Percentiles rank a stretch among this genome's conserved stretches.
phyloP scores from a whole-genome alignment of 306 rosid species.

The Albizia julibrissin region DNA sequence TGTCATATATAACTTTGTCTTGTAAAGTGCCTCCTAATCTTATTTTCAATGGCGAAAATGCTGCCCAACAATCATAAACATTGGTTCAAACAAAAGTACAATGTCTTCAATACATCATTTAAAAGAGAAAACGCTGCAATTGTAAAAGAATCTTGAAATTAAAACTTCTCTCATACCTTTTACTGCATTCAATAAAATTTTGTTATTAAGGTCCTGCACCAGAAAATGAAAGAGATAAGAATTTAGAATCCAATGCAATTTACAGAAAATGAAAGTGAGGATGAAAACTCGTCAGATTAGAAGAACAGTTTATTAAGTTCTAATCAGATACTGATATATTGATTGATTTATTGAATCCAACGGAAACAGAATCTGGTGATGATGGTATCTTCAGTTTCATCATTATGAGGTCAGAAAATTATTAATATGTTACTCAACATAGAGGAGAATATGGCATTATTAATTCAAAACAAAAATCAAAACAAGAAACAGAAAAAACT shows the following conservation, averaged over 20 bases:
- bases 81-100: neutral
- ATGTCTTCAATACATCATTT: neutral
- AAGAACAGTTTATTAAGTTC: conserved; percentile 6
- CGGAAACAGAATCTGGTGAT: neutral
- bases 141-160: neutral
- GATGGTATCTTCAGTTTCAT: neutral
- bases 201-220: conserved; percentile 77
- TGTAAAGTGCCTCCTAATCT: conserved; percentile 92
- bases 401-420: too few species aligned
- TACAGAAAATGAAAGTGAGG: neutral
- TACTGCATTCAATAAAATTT: conserved; percentile 70
- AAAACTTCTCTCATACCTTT: conserved; percentile 54
- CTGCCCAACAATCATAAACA: conserved; percentile 54
- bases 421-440: neutral
- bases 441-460: conserved; percentile 19
- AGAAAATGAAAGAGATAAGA: conserved; percentile 13
- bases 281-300: neutral
- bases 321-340: conserved; percentile 13
- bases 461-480: neutral
- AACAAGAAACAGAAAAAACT: neutral
- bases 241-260: neutral
- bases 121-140: conserved; percentile 5
- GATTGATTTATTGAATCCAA: conserved; percentile 16
- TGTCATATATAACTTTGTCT: conserved; percentile 77
- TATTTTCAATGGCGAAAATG: conserved; percentile 84